These are phyloP conservation scores for Serendipita indica DNA, from an alignment of 768 basidiomycete genomes.

Conservation along the genomic window DNA sequence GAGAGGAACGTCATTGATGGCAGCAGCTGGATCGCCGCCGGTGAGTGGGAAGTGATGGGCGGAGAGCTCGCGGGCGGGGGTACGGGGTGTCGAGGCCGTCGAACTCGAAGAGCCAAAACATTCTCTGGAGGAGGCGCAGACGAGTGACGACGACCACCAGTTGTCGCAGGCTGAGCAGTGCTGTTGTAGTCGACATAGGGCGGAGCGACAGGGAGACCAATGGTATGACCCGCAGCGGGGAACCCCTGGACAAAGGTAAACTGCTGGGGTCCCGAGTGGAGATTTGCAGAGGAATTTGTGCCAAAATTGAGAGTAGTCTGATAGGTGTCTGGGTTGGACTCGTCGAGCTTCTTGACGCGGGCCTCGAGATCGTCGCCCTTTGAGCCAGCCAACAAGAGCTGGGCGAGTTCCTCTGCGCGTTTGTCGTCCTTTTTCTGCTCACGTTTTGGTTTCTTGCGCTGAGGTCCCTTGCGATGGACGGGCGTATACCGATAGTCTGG, in stretches of 20 bases:
- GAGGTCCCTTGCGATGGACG: constrained; percentile 23
- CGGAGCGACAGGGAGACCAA: neutral
- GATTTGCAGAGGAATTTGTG: neutral
- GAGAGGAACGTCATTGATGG: neutral
- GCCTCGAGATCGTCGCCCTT: neutral
- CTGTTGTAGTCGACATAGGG: neutral
- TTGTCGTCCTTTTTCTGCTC: constrained; percentile 3
- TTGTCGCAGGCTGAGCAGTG: neutral
- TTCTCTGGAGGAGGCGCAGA: neutral
- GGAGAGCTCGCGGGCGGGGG: neutral
- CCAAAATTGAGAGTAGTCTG: neutral
- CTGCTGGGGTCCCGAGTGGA: neutral
- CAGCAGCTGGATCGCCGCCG: neutral
- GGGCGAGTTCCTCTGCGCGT: neutral
- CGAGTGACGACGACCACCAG: neutral
- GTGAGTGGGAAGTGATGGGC: neutral
- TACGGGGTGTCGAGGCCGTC: neutral
- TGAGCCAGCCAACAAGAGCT: neutral
- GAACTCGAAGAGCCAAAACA: neutral
- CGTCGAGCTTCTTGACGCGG: neutral
- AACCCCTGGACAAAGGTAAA: constrained; percentile 2
- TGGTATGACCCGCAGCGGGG: neutral
- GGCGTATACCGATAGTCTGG: constrained; percentile 76
- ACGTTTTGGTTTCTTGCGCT: neutral
- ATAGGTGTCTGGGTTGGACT: neutral